Percentiles rank a stretch among this genome's conserved stretches.
phyloP scores from a whole-genome alignment of 1,284 basidiomycete genomes.

The Ustilago loliicola region DNA sequence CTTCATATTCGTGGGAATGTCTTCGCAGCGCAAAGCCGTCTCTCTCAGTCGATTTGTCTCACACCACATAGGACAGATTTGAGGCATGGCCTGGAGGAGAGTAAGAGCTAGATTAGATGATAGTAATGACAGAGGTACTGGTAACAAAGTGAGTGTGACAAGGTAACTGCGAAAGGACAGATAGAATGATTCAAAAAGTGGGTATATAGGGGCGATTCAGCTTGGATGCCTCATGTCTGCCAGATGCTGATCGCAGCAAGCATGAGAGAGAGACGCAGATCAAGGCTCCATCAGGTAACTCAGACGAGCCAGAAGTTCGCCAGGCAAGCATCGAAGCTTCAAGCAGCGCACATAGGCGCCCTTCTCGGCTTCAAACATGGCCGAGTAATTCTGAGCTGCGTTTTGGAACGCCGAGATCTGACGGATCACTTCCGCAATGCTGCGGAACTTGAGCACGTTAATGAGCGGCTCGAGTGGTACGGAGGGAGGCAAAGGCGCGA shows the following conservation, averaged over 20 bases:
- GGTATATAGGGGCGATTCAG: neutral
- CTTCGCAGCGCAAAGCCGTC: too few relatives aligned
- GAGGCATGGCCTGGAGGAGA: neutral
- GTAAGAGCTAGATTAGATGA: slow-evolving; percentile 1
- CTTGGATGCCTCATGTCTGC: neutral
- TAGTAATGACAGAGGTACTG: neutral
- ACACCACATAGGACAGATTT: neutral
- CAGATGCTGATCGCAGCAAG: too few relatives aligned
- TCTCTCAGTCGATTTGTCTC: too few relatives aligned
- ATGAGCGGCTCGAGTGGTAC: slow-evolving; percentile 56
- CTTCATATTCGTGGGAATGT: too few relatives aligned
- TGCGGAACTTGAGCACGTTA: slow-evolving; percentile 64
- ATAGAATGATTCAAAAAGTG: neutral
- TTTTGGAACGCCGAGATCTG: slow-evolving; percentile 63
- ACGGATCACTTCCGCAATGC: slow-evolving; percentile 54
- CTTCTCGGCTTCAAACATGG: slow-evolving; percentile 58
- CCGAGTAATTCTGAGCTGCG: slow-evolving; percentile 47
- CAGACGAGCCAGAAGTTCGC: slow-evolving; percentile 55
- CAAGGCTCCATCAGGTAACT: slow-evolving; percentile 42
- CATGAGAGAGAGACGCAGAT: neutral
- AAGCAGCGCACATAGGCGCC: slow-evolving; percentile 62
- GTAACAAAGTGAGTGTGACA: neutral
- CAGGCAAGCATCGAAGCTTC: slow-evolving; percentile 61
- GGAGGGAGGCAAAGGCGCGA: slow-evolving; percentile 52
- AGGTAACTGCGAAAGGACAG: neutral